Base-by-base conservation (phyloP, 2,329 filamentous ascomycete genomes). In the Hypoxylon sp. region DNA sequence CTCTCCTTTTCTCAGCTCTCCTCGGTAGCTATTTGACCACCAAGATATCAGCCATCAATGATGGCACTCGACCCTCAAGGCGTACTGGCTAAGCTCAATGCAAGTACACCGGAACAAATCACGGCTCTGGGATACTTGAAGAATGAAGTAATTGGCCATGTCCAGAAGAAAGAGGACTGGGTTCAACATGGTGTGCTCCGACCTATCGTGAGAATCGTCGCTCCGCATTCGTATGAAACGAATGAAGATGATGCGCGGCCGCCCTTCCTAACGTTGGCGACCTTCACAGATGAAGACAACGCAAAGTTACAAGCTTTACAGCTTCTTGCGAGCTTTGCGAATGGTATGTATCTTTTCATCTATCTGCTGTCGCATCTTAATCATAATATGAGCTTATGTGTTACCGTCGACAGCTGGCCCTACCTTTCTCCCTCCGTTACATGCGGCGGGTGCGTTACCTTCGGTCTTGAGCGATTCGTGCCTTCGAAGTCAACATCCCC, bases 61-160 rank as follows among this genome's bases (percentile, higher is more conserved):
- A 76, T 75, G 73, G 71, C 73, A 16, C 67, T 73, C 39, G 72
- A 75, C 63, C 60, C 74, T 41, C 58, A 69, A 47, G 62, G 69
- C 11, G 59, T 75, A n/a, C 59, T 75, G 51, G 51, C 69, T 12
- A 68, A 73, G 69, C 73, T 75, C 51, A 84, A 81, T 72, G 84
- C 89, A 8, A 82, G 81, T 68, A 82, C 80, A 34, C 76, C 79
- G 21, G 86, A 89, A 68, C 86, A 87, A 72, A 81, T 87, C 41
- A 81, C 83, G 25, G 87, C 89, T 52, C 84, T 97, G 46, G 88
- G 90, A 70, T 83, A 84, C 43, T 82, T 99, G 29, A 98, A 97
- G 82, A 96, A 97, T 78, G 91, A 96, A 68, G 86, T 97, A 50
- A 89, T 97, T 65, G 96, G 96, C 23, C 93, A 98, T 78, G 86